Conservation (phyloP, 2,329 filamentous ascomycete genomes). For the Xylariaceae sp. region DNA sequence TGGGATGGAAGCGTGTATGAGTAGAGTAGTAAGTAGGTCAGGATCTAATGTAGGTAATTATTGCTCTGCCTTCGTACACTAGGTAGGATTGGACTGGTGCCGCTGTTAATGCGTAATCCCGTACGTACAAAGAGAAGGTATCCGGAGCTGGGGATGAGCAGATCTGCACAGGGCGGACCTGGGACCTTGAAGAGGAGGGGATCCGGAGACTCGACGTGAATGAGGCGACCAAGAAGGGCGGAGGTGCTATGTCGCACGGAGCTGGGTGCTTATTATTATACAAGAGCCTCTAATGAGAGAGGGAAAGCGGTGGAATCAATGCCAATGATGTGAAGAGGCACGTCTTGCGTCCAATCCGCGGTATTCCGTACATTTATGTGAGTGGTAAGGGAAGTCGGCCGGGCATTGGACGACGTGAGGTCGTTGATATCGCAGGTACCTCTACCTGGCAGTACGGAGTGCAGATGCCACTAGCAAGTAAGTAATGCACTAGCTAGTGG, state of each 20-base stretch:
- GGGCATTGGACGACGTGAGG: no score
- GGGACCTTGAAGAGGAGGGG: neutral
- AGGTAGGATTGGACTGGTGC: neutral
- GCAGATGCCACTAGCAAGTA: no score
- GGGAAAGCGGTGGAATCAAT: neutral
- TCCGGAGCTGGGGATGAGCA: neutral
- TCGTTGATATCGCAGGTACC: no score
- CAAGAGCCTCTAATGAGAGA: neutral
- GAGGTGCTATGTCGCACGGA: neutral
- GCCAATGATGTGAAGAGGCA: neutral
- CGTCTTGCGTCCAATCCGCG: no score
- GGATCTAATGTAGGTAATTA: neutral
- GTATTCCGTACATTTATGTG: no score
- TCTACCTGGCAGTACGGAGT: no score
- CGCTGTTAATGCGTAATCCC: no score
- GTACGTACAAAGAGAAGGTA: neutral
- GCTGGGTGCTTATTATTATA: neutral
- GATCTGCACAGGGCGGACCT: neutral
- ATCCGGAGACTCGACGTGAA: neutral
- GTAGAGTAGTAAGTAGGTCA: no score
- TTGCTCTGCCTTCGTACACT: neutral
- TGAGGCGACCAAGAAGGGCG: neutral
- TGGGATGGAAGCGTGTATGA: no score
- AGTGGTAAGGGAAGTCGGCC: no score
- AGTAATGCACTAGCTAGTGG: no score